Conservation (phyloP, 148 eudicot species). For the Diospyros kaki region DNA sequence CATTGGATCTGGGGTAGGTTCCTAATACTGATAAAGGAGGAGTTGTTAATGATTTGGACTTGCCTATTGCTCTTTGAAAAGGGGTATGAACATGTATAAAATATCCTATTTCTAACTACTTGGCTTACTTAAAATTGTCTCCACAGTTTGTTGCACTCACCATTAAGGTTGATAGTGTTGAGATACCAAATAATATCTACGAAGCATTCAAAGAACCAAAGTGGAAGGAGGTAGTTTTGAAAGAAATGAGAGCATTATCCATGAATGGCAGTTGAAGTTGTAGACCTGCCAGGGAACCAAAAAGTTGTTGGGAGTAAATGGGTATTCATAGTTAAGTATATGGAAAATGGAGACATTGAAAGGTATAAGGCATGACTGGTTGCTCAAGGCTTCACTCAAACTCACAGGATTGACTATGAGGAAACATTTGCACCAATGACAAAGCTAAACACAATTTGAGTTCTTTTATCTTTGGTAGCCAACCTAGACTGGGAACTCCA, state of each 20-base stretch:
- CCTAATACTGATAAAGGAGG: too few species aligned
- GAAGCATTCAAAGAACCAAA: background rate
- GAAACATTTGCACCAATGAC: background rate
- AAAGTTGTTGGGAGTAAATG: constrained; percentile 5
- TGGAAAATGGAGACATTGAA: background rate
- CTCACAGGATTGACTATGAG: background rate
- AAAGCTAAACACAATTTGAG: background rate
- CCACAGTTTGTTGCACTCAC: background rate
- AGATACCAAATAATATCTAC: background rate
- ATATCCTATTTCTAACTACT: background rate
- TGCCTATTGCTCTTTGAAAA: constrained; percentile 1
- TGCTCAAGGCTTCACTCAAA: background rate
- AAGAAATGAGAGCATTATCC: background rate
- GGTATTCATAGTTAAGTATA: constrained; percentile 8
- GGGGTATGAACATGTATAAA: too few species aligned
- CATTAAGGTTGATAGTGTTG: background rate
- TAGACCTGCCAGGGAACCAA: background rate
- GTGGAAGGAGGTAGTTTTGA: background rate
- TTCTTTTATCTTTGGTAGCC: background rate
- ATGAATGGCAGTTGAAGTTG: background rate
- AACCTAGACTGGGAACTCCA: background rate
- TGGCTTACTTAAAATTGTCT: background rate
- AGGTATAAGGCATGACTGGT: constrained; percentile 7
- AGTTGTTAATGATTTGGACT: background rate
- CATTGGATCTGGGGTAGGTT: too few species aligned